Evolutionary conservation across 2,329 filamentous ascomycete species (phyloP).

Genomic region (Nakataea oryzae): DNA sequence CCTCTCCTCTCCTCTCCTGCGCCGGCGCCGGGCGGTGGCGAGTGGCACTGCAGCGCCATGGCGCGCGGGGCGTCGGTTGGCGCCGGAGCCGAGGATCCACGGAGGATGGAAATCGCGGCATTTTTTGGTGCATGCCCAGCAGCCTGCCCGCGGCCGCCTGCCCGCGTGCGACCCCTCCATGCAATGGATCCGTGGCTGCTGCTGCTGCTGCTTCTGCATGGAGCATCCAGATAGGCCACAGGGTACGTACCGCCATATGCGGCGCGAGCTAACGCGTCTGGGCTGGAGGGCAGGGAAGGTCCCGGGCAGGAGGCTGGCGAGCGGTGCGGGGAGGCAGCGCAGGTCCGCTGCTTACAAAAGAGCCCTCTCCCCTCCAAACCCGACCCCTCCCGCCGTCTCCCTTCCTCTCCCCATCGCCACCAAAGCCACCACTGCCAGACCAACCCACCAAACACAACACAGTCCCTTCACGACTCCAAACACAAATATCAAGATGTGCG

Average conservation of each 20-base stretch:
- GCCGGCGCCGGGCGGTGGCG: not conserved
- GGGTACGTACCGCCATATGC: no score
- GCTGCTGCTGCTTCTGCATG: no score
- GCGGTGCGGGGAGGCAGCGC: no score
- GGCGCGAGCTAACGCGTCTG: no score
- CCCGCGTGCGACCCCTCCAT: no score
- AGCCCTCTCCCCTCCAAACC: not conserved
- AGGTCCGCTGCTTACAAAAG: not conserved
- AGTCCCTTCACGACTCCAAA: not conserved
- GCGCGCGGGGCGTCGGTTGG: no score
- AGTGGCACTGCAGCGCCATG: not conserved
- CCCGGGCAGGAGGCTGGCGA: not conserved
- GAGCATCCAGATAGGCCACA: no score
- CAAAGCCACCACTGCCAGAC: not conserved
- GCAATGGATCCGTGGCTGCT: no score
- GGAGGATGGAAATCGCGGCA: not conserved
- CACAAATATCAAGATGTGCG: conserved; percentile 3
- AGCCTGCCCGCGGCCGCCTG: no score
- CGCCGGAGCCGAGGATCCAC: not conserved
- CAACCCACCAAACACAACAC: not conserved
- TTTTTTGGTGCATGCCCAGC: not conserved
- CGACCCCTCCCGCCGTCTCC: not conserved
- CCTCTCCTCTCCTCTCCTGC: no score
- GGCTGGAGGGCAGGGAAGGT: no score
- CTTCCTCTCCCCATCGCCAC: not conserved